These are phyloP conservation scores for Claviceps sp. DNA, from an alignment of 2,329 filamentous ascomycete genomes.

Conservation along the genomic window DNA sequence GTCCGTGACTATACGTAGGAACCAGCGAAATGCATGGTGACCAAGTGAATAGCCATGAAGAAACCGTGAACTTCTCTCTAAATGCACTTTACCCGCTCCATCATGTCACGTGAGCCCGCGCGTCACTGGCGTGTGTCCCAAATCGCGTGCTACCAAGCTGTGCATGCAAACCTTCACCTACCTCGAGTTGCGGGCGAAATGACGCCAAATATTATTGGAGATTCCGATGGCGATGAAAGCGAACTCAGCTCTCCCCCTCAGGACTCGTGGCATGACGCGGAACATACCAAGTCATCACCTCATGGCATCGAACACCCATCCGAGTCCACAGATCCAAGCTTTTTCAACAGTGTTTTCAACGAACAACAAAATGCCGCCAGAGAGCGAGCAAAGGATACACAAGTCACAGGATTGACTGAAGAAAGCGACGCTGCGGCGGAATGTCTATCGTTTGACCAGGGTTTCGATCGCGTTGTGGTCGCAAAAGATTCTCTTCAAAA, in stretches of 20 bases:
- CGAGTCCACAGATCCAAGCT: constrained; percentile 32
- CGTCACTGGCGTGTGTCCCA: background rate
- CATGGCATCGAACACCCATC: constrained; percentile 16
- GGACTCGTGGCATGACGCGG: background rate
- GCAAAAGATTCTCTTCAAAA: constrained; percentile 5
- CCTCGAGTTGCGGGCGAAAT: constrained; percentile 5
- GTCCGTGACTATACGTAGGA: too few species aligned
- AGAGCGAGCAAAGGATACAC: constrained; percentile 5
- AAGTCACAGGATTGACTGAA: background rate
- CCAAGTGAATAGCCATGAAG: background rate
- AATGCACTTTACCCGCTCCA: background rate
- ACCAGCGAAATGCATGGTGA: too few species aligned
- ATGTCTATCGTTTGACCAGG: constrained; percentile 6
- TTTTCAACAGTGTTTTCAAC: constrained; percentile 34
- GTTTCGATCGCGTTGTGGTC: constrained; percentile 1
- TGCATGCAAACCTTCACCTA: background rate
- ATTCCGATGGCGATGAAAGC: constrained; percentile 24
- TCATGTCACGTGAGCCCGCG: constrained; percentile 4
- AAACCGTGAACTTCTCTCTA: background rate
- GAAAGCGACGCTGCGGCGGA: background rate
- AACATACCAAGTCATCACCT: constrained; percentile 2
- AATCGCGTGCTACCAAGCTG: background rate
- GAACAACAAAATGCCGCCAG: constrained; percentile 26
- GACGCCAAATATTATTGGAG: constrained; percentile 20
- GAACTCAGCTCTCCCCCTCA: background rate